A percentile compares a stretch with the other conserved stretches of the same genome.
Conservation (phyloP, 2,329 filamentous ascomycete species). For the Pseudopyricularia cyperi region DNA sequence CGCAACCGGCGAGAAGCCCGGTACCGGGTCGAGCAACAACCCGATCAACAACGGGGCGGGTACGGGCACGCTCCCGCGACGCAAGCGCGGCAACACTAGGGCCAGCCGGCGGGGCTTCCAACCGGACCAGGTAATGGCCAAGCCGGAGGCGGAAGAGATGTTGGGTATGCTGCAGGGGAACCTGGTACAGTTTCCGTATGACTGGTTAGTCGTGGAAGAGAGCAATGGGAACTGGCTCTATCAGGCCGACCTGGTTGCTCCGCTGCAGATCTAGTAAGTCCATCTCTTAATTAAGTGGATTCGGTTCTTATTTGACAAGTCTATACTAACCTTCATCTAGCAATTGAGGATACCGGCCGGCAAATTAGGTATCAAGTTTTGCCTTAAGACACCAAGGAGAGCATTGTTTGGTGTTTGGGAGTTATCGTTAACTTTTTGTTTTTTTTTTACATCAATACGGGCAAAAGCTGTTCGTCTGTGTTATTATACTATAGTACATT, state of each 20-base stretch:
- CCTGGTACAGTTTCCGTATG: slow-evolving; percentile 85
- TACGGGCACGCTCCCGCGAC: slow-evolving; percentile 37
- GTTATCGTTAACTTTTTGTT: not conserved
- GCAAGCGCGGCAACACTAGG: slow-evolving; percentile 58
- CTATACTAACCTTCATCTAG: not conserved
- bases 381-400: not conserved
- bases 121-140: slow-evolving; percentile 63
- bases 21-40: slow-evolving; percentile 1
- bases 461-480: not conserved
- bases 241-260: slow-evolving; percentile 89
- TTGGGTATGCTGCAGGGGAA: slow-evolving; percentile 75
- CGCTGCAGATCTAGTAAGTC: slow-evolving; percentile 90
- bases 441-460: not conserved
- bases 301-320: not conserved
- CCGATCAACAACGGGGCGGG: slow-evolving; percentile 6
- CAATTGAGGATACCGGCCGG: not conserved
- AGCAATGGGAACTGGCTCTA: slow-evolving; percentile 93
- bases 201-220: slow-evolving; percentile 89
- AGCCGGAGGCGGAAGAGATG: slow-evolving; percentile 68
- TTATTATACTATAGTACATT: not conserved
- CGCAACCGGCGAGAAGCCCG: slow-evolving; percentile 35
- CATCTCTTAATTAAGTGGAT: not conserved
- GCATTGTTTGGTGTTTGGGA: not conserved
- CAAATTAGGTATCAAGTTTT: not conserved
- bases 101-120: slow-evolving; percentile 51